phyloP scores from a whole-genome alignment of 805 yeast species.

The Yarrowia deformans region DNA sequence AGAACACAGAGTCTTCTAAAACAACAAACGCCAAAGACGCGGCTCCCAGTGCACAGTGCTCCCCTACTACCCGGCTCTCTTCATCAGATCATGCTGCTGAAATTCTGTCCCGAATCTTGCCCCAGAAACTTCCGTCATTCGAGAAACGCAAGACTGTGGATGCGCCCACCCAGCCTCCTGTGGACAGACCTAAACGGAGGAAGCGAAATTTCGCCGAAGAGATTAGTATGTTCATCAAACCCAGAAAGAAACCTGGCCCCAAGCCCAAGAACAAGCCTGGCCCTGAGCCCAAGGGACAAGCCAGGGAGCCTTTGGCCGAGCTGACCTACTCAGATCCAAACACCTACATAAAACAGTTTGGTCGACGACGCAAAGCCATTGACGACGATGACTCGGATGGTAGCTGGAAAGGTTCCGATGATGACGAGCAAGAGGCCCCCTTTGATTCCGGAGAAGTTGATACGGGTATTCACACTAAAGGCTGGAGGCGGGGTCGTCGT shows the following conservation, averaged over 20 bases:
- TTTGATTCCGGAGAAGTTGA: background rate
- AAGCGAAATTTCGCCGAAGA: background rate
- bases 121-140: background rate
- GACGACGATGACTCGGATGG: conserved; percentile 2
- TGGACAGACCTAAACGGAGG: background rate
- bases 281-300: background rate
- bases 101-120: background rate
- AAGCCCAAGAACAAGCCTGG: background rate
- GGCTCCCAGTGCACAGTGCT: too few species aligned
- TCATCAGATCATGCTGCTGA: background rate
- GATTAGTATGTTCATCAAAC: background rate
- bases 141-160: background rate
- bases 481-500: background rate
- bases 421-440: background rate
- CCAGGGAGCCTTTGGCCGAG: background rate
- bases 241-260: background rate
- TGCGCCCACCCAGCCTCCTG: background rate
- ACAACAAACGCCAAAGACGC: too few species aligned
- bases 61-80: background rate
- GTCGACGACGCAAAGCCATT: background rate
- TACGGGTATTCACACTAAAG: background rate
- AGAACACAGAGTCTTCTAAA: too few species aligned
- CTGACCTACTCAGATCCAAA: background rate
- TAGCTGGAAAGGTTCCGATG: background rate
- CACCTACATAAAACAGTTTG: background rate